Conservation (phyloP, 768 basidiomycete species). For the Collybia sordida region DNA sequence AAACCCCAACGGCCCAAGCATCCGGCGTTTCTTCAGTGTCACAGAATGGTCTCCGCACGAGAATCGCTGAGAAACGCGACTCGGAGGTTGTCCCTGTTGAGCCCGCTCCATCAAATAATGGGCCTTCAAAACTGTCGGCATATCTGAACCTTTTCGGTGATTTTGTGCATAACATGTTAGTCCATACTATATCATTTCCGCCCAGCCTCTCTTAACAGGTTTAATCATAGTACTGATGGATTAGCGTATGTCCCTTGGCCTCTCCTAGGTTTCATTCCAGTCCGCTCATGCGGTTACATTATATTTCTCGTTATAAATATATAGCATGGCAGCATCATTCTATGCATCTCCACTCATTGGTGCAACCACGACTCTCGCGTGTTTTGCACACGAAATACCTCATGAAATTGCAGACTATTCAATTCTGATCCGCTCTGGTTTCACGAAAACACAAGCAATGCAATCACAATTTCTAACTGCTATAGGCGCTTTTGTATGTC, state of each 20-base stretch:
- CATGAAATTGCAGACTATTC: constrained; percentile 98
- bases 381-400: constrained; percentile 93
- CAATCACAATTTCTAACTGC: constrained; percentile 91
- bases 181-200: constrained; percentile 10
- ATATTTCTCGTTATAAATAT: background rate
- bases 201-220: constrained; percentile 12
- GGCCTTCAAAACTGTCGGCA: constrained; percentile 83
- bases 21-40: constrained; percentile 45
- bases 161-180: constrained; percentile 92
- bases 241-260: constrained; percentile 56
- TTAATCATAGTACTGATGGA: constrained; percentile 74
- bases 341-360: constrained; percentile 94
- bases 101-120: constrained; percentile 31
- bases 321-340: constrained; percentile 93
- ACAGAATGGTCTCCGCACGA: constrained; percentile 49
- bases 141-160: constrained; percentile 93
- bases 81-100: constrained; percentile 15
- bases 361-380: constrained; percentile 92
- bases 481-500: constrained; percentile 85
- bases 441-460: constrained; percentile 91
- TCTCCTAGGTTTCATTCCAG: background rate
- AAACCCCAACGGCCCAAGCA: constrained; percentile 33
- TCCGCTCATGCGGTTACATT: background rate
- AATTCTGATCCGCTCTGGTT: constrained; percentile 87
- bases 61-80: constrained; percentile 35